Base-by-base conservation (phyloP, 768 basidiomycete genomes). In the Tylopilus vinaceipallidus region DNA sequence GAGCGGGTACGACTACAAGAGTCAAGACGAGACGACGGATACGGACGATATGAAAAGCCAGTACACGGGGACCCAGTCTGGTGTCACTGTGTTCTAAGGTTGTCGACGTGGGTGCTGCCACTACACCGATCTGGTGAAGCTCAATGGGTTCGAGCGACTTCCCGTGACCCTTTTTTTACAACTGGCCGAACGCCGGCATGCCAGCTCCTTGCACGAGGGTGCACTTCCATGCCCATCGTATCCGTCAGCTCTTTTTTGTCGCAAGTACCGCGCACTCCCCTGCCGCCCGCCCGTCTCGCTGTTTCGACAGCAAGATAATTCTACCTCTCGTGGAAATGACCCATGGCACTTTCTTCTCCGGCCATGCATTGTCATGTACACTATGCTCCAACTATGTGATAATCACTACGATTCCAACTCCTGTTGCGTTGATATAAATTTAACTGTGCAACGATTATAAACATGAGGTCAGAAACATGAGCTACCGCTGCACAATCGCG, bases 31-130 rank as follows among this genome's bases (percentile, higher is more conserved):
- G 50, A 76, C 78, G 37, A 77, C 74, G 26, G 91, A 92, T 63
- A 65, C 83, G 63, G 91, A 93, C 64, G 91, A 94, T 65, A 82
- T 92, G 78, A 89, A 91, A 73, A 86, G 84, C 49, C 91, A 94
- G 69, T 93, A 93, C 65, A 75, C 88, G 8, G 88, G 86, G 23
- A 91, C 89, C 14, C 91, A 91, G 64, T 81, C 83, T 41, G 90
- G 91, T 38, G 78, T 93, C 55, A 93, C 91, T 33, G 88, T 89
- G 56, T 93, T 89, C 71, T 93, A 79, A 73, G 24, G 40, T 37
- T 40, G 39, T 42, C 20, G 12, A 33, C 27, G 27, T 29, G 27
- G 34, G 32, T 44, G 41, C 38, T 32, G 37, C 49, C 37, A 45
- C 39, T 27, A 38, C 16, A 20, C 30, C 33, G 52, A 42, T 51